phyloP scores from a whole-genome alignment of 306 rosid species.

The Quercus bicolor region DNA sequence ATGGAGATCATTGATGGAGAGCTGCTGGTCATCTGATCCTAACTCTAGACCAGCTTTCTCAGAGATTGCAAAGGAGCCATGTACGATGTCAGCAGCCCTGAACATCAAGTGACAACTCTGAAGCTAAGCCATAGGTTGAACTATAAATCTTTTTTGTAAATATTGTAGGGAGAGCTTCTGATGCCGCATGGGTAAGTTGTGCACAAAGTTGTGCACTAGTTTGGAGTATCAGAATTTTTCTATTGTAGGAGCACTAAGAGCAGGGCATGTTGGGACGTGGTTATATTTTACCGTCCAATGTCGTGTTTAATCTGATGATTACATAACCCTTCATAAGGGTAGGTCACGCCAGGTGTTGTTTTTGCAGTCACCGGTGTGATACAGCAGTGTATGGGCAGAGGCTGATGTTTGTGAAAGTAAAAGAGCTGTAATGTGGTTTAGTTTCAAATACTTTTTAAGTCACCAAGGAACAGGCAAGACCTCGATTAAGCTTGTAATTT shows the following conservation, averaged over 20 bases:
- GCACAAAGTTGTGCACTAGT: no score
- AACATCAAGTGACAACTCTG: constrained; percentile 14
- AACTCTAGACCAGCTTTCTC: constrained; percentile 26
- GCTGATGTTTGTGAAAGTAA: neutral
- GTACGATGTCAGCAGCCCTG: constrained; percentile 25
- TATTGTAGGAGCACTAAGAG: constrained; percentile 3
- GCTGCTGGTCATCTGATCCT: constrained; percentile 37
- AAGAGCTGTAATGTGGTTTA: neutral
- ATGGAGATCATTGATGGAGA: constrained; percentile 32
- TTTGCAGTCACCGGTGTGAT: neutral
- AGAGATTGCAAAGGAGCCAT: constrained; percentile 31
- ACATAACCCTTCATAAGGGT: neutral
- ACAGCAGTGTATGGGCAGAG: neutral
- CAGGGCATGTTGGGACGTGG: constrained; percentile 14
- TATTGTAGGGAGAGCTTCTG: no score
- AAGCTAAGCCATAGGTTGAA: neutral
- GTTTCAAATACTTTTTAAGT: neutral
- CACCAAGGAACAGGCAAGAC: neutral
- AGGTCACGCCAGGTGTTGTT: neutral
- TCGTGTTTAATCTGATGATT: neutral
- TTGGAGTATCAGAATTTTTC: no score
- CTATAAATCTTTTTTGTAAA: neutral
- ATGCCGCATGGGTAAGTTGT: no score
- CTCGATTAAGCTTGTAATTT: neutral
- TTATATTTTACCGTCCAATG: neutral